Evolutionary conservation across 495 filamentous ascomycete genomes (phyloP).

Genomic region (Neurospora sp.): DNA sequence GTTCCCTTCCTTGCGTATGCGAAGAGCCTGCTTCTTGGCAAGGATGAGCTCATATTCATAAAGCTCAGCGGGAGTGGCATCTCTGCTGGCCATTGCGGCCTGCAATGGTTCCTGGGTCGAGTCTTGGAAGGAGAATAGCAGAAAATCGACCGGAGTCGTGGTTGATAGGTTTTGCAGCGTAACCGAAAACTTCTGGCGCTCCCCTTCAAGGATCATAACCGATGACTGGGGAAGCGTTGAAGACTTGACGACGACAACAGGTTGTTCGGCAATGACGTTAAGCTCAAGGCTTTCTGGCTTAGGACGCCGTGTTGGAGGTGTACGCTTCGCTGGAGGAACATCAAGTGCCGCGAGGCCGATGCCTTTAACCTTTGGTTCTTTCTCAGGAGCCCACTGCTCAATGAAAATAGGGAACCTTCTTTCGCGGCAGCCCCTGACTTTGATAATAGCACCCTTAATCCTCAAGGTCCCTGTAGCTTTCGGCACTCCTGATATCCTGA

Average conservation of each 20-base stretch:
- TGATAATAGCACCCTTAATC: conserved; percentile 70
- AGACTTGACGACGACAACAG: conserved; percentile 61
- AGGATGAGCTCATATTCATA: conserved; percentile 78
- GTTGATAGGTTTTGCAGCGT: conserved; percentile 69
- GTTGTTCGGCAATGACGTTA: conserved; percentile 69
- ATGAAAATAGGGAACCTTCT: conserved; percentile 75
- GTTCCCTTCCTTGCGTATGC: conserved; percentile 45
- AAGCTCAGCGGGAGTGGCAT: conserved; percentile 63
- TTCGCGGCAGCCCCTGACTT: conserved; percentile 69
- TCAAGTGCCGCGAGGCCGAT: conserved; percentile 56
- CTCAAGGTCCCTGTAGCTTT: conserved; percentile 53
- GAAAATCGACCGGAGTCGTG: conserved; percentile 64
- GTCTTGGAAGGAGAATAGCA: conserved; percentile 82
- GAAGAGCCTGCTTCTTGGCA: conserved; percentile 62
- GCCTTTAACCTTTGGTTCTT: conserved; percentile 62
- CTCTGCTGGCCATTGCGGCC: conserved; percentile 60
- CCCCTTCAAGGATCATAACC: conserved; percentile 84
- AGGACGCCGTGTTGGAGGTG: conserved; percentile 23
- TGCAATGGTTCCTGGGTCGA: conserved; percentile 72
- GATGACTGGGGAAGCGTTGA: conserved; percentile 75
- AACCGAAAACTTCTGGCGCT: conserved; percentile 64
- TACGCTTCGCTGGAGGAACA: conserved; percentile 20
- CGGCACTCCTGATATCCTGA: conserved; percentile 62
- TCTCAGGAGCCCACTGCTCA: conserved; percentile 61
- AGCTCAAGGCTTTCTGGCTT: conserved; percentile 43